Evolutionary conservation across 305 asterid species (phyloP).

Genomic region (Fraxinus albicans): DNA sequence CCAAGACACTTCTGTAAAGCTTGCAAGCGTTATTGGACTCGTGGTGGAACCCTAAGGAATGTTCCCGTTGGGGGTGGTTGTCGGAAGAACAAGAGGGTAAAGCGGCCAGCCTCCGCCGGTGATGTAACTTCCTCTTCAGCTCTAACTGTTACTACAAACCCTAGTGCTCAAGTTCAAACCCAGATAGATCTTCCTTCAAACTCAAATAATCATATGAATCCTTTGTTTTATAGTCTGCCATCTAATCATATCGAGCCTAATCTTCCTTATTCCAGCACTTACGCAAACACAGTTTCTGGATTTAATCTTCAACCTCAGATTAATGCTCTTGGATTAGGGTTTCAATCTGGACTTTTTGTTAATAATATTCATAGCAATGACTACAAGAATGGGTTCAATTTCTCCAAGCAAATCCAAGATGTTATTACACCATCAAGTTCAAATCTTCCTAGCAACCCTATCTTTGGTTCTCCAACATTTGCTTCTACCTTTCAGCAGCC

Average conservation of each 20-base stretch:
- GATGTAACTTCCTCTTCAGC: conserved; percentile 2
- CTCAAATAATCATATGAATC: conserved; percentile 24
- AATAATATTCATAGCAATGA: background rate
- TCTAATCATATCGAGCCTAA: conserved; percentile 31
- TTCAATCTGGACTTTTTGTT: conserved; percentile 24
- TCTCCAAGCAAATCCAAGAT: conserved; percentile 31
- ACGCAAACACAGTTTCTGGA: conserved; percentile 33
- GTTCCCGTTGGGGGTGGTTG: background rate
- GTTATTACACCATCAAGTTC: conserved; percentile 18
- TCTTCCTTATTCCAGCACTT: conserved; percentile 33
- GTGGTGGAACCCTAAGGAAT: background rate
- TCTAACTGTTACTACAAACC: conserved; percentile 4
- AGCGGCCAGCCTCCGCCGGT: conserved; percentile 24
- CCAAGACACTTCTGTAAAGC: background rate
- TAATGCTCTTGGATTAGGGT: conserved; percentile 43
- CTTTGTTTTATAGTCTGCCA: conserved; percentile 27
- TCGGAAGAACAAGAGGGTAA: conserved; percentile 33
- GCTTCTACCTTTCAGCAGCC: conserved; percentile 32
- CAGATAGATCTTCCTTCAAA: conserved; percentile 23
- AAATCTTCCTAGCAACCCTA: conserved; percentile 27
- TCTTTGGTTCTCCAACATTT: conserved; percentile 31
- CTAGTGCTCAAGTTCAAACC: conserved; percentile 21
- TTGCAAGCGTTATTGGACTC: background rate
- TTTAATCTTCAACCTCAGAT: conserved; percentile 36
- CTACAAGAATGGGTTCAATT: background rate